Conservation (phyloP, 2,329 filamentous ascomycete genomes). For the Aspergillus novofumigatus region DNA sequence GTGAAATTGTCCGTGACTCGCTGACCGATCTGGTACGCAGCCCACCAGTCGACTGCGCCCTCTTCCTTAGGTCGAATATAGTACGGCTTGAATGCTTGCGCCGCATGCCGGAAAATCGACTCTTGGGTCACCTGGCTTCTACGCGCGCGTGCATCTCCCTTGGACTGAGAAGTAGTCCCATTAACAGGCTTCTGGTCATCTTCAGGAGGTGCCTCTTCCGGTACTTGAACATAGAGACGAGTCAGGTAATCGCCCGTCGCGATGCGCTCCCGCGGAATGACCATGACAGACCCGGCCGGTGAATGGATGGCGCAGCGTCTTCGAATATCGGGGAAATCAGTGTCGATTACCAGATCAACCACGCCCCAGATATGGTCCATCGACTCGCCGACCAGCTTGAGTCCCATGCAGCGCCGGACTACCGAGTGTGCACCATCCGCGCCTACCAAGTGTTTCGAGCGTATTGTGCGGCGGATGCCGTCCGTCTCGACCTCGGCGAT, state of each 20-base stretch:
- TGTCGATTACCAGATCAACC: slow-evolving; percentile 68
- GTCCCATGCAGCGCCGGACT: slow-evolving; percentile 53
- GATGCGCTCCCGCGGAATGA: slow-evolving; percentile 67
- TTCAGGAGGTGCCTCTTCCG: slow-evolving; percentile 27
- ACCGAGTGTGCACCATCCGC: slow-evolving; percentile 67
- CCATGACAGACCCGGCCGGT: slow-evolving; percentile 69
- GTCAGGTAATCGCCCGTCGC: slow-evolving; percentile 62
- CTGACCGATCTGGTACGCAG: slow-evolving; percentile 72
- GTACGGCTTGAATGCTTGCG: slow-evolving; percentile 63
- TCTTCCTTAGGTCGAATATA: slow-evolving; percentile 54
- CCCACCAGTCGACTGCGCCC: slow-evolving; percentile 68
- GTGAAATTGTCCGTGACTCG: slow-evolving; percentile 48
- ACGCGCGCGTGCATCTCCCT: slow-evolving; percentile 58
- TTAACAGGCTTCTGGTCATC: slow-evolving; percentile 14
- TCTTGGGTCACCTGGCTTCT: slow-evolving; percentile 60
- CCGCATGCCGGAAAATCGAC: slow-evolving; percentile 62
- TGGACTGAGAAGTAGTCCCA: slow-evolving; percentile 53
- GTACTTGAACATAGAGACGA: slow-evolving; percentile 58
- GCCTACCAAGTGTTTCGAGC: slow-evolving; percentile 67
- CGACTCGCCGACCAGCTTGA: slow-evolving; percentile 60
- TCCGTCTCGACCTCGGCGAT: slow-evolving; percentile 29
- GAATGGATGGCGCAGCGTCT: slow-evolving; percentile 76
- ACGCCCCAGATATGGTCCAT: slow-evolving; percentile 72
- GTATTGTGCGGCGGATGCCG: slow-evolving; percentile 40
- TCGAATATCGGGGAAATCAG: slow-evolving; percentile 74